phyloP scores from a whole-genome alignment of 257 asterid genomes.

The Voacanga thouarsii region DNA sequence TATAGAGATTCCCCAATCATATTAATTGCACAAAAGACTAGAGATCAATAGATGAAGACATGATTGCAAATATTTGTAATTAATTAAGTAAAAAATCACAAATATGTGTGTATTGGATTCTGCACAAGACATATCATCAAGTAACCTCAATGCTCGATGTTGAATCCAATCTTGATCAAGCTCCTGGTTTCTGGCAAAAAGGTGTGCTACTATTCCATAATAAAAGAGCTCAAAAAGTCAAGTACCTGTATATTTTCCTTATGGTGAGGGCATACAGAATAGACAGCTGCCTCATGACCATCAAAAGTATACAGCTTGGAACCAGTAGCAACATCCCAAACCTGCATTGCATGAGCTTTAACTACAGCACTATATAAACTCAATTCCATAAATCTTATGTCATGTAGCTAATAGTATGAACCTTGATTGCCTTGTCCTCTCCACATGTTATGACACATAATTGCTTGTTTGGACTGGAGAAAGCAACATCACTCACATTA shows the following conservation, averaged over 20 bases:
- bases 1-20: conserved; percentile 3
- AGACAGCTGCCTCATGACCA: conserved; percentile 58
- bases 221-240: not conserved
- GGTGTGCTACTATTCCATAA: not conserved
- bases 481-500: conserved; percentile 59
- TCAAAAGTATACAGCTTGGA: conserved; percentile 40
- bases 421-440: conserved; percentile 70
- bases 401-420: conserved; percentile 17
- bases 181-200: not conserved
- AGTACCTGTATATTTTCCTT: conserved; percentile 46
- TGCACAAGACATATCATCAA: not conserved
- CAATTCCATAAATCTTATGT: not conserved
- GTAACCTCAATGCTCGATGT: not conserved
- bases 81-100: not conserved
- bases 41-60: not conserved
- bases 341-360: conserved; percentile 24
- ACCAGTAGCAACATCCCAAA: conserved; percentile 51
- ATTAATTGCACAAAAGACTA: not conserved
- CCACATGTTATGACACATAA: conserved; percentile 61
- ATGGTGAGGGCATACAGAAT: conserved; percentile 49
- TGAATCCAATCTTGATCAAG: not conserved
- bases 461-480: conserved; percentile 47
- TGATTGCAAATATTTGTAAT: not conserved
- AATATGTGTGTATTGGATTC: not conserved
- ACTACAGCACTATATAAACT: not conserved